phyloP scores from a whole-genome alignment of 2,329 filamentous ascomycete species.

The Neofusicoccum umdonicola region DNA sequence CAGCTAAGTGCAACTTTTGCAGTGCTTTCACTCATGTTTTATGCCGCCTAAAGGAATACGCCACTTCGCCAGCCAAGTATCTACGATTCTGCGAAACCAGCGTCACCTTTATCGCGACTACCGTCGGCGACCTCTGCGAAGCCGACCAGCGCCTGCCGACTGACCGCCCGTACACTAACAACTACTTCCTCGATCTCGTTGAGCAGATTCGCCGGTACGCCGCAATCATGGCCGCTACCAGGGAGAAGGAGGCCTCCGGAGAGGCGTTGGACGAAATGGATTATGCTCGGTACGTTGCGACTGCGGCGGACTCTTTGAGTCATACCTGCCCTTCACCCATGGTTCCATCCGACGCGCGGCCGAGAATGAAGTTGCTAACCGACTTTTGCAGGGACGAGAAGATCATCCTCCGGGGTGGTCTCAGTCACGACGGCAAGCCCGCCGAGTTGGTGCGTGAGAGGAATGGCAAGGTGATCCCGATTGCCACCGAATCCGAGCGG shows the following conservation, averaged over 20 bases:
- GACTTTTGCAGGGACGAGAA: constrained; percentile 60
- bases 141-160: constrained; percentile 79
- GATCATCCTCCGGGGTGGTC: constrained; percentile 76
- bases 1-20: constrained; percentile 41
- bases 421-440: constrained; percentile 76
- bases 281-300: constrained; percentile 45
- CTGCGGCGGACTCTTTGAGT: constrained; percentile 2
- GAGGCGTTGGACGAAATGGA: constrained; percentile 53
- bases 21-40: constrained; percentile 65
- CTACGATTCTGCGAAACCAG: constrained; percentile 87
- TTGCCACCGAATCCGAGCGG: constrained; percentile 48
- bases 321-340: not conserved
- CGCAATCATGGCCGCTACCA: constrained; percentile 72
- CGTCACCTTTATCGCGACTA: constrained; percentile 85
- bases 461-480: constrained; percentile 74
- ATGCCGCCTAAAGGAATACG: constrained; percentile 68
- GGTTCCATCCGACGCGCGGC: not conserved
- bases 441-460: constrained; percentile 81
- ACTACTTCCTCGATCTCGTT: constrained; percentile 94
- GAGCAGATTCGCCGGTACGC: constrained; percentile 92
- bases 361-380: constrained; percentile 14
- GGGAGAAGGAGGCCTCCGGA: constrained; percentile 62
- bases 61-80: constrained; percentile 69
- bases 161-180: constrained; percentile 90
- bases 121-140: constrained; percentile 80